Percentiles rank a stretch among this genome's conserved stretches.
Conservation (phyloP, 805 yeast species). For the Candida endomychidarum region DNA sequence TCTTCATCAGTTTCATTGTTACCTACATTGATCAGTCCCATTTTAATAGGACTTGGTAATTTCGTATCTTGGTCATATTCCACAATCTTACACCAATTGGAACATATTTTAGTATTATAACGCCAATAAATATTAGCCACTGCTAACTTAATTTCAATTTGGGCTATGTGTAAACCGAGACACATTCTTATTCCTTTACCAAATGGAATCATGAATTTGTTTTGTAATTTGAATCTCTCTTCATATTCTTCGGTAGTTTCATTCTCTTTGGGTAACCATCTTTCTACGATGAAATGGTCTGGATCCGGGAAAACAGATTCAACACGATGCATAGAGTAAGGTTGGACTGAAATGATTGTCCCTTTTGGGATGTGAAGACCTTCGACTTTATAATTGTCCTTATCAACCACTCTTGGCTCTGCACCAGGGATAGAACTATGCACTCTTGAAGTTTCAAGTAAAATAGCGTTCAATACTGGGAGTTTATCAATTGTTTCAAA, state of each 20-base stretch:
- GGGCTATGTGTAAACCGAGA: constrained; percentile 66
- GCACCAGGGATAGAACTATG: constrained; percentile 75
- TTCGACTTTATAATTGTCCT: constrained; percentile 22
- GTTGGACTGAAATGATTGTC: constrained; percentile 61
- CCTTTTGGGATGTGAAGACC: constrained; percentile 45
- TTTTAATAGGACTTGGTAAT: constrained; percentile 18
- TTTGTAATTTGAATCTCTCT: constrained; percentile 44
- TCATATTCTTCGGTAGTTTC: constrained; percentile 34
- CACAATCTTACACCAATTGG: constrained; percentile 43
- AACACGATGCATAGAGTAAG: constrained; percentile 62
- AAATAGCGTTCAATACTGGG: constrained; percentile 59
- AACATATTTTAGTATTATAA: constrained; percentile 37
- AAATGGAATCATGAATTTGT: constrained; percentile 60
- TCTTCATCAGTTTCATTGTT: constrained; percentile 37
- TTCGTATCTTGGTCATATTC: constrained; percentile 15
- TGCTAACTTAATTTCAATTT: constrained; percentile 61
- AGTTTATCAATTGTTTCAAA: constrained; percentile 50
- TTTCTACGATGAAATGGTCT: constrained; percentile 52
- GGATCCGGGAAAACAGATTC: constrained; percentile 51
- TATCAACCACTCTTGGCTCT: constrained; percentile 56
- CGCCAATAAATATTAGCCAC: constrained; percentile 55
- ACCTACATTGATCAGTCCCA: constrained; percentile 20
- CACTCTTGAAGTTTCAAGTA: constrained; percentile 59
- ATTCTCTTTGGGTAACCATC: constrained; percentile 52
- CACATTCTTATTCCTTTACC: constrained; percentile 78